Conservation (phyloP, 2,329 filamentous ascomycete species). For the Boeremia lycopersici region DNA sequence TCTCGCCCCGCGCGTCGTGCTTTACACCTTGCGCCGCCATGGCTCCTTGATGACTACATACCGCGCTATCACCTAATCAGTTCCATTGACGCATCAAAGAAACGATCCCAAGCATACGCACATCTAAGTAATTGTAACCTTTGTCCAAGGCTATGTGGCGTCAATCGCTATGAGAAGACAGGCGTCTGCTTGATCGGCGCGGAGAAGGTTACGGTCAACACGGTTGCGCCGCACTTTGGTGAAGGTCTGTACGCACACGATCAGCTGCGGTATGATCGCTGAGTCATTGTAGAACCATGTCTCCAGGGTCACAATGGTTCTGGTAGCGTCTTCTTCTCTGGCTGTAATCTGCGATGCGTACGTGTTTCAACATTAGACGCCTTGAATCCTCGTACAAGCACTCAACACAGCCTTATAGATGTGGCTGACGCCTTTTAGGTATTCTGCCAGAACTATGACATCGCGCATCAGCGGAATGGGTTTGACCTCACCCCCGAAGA, state of each 20-base stretch:
- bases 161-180: conserved; percentile 80
- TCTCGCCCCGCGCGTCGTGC: conserved; percentile 28
- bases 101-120: conserved; percentile 73
- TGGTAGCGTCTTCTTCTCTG: conserved; percentile 81
- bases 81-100: conserved; percentile 71
- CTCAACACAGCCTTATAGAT: too few species aligned
- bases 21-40: conserved; percentile 65
- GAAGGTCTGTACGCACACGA: conserved; percentile 53
- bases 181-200: conserved; percentile 79
- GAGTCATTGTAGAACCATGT: conserved; percentile 66
- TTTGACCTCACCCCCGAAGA: conserved; percentile 80
- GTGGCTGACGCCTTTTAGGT: conserved; percentile 35
- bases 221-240: conserved; percentile 84
- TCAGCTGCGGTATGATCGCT: neutral
- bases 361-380: neutral
- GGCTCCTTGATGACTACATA: conserved; percentile 74
- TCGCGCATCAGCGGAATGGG: conserved; percentile 80
- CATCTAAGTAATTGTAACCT: conserved; percentile 82
- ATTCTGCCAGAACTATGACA: conserved; percentile 70
- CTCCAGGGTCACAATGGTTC: conserved; percentile 82
- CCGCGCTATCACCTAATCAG: conserved; percentile 74
- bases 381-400: neutral
- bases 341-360: conserved; percentile 73
- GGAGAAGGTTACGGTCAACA: conserved; percentile 77
- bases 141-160: conserved; percentile 76